phyloP scores from a whole-genome alignment of 768 basidiomycete genomes.

The Kwoniella shandongensis region DNA sequence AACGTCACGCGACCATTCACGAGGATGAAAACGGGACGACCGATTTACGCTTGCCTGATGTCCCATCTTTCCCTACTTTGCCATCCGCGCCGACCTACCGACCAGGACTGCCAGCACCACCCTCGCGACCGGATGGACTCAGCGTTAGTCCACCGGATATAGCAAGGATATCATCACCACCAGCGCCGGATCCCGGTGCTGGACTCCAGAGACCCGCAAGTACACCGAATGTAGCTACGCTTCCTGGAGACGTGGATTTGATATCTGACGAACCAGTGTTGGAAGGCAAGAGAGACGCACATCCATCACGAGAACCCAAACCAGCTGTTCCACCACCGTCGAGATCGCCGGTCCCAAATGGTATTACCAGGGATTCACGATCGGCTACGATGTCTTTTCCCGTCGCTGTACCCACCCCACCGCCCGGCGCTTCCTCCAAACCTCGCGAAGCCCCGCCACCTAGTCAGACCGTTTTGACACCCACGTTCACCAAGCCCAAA shows the following conservation, averaged over 20 bases:
- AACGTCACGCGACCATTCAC: conserved; percentile 19
- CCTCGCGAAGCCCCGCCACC: conserved; percentile 4
- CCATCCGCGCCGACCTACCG: conserved; percentile 38
- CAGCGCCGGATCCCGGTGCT: conserved; percentile 15
- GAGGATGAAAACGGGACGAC: conserved; percentile 10
- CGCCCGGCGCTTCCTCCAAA: conserved; percentile 4
- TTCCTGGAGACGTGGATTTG: conserved; percentile 18
- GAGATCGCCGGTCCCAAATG: conserved; percentile 5
- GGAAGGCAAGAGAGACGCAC: conserved; percentile 10
- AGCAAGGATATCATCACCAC: conserved; percentile 14
- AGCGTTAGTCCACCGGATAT: not conserved
- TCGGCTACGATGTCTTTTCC: conserved; percentile 20
- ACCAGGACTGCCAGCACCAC: conserved; percentile 34
- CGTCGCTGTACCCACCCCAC: conserved; percentile 31
- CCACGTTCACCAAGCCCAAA: conserved; percentile 43
- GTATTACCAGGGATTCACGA: not conserved
- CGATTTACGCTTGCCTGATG: conserved; percentile 30
- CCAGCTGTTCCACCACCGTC: conserved; percentile 3
- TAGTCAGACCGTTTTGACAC: conserved; percentile 53
- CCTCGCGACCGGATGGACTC: conserved; percentile 19
- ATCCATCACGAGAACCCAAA: conserved; percentile 7
- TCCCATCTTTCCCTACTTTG: conserved; percentile 31
- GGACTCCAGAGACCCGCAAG: conserved; percentile 21
- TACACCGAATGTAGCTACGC: conserved; percentile 18
- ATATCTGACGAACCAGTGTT: conserved; percentile 9